Evolutionary conservation across 1,139 yeast genomes (phyloP), one percentile per base, ranked within the genome.

Genomic region (Nakaseomyces delphensis): DNA sequence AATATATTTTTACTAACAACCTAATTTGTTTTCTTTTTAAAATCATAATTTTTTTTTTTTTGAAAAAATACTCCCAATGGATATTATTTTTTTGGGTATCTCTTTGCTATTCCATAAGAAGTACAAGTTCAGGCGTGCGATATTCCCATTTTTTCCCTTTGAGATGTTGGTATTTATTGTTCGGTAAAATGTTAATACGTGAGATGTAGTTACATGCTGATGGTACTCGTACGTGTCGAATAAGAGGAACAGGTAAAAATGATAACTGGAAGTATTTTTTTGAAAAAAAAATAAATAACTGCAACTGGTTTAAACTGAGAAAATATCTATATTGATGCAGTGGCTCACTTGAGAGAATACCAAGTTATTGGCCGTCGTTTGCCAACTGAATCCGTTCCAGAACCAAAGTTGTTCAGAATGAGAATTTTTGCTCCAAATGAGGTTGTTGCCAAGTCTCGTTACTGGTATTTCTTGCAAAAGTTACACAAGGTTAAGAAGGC

Each of bases 281-380:
- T 7, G 13, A 28, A 31, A 10, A 8, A 31, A 15, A 31, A 31
- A 7, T 9, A 5, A 8, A 27, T 27, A 11, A 27, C 13, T 10
- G n/a, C 6, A 27, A 27, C 13, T 14, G 19, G 6, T 25, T 25
- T 25, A 25, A 9, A 6, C 6, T 7, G 23, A 31, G 36, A 13
- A 33, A n/a, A 20, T 25, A 33, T 15, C 14, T 18, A 21, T 6
- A 25, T 36, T 15, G 15, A 13, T 14, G 15, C 38, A 71, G 76
- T 81, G 87, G 77, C 89, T 76, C 87, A 94, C 82, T 84, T 87
- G 74, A 84, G 82, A 81, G 97, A 91, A 83, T 89, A 89, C 80
- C 96, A 91, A 81, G 96, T 91, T 73, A 91, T 91, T 76, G 99
- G 99, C 77, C 96, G 99, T 76, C 95, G 94, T 78, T 87, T 91